A percentile compares a stretch with the other conserved stretches of the same genome.
phyloP scores from a whole-genome alignment of 805 yeast genomes.

The Metschnikowia koreensis region DNA sequence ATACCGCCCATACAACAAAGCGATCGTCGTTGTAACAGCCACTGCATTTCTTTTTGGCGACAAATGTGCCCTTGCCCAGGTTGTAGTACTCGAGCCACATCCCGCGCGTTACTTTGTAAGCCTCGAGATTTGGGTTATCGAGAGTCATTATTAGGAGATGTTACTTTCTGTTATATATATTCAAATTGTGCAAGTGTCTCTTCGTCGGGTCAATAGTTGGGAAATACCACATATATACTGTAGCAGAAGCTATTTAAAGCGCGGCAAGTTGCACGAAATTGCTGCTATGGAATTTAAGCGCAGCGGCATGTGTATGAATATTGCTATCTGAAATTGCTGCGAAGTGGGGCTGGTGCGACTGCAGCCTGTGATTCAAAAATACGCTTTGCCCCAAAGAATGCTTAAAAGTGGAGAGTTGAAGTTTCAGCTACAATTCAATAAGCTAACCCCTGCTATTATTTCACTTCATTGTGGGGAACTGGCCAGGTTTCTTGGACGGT shows the following conservation, averaged over 20 bases:
- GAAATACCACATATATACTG: not conserved
- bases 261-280: not conserved
- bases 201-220: too few relatives aligned
- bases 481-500: too few relatives aligned
- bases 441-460: too few relatives aligned
- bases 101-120: constrained; percentile 31
- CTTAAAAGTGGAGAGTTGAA: not conserved
- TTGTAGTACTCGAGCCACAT: constrained; percentile 46
- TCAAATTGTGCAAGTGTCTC: not conserved
- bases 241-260: not conserved
- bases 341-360: constrained; percentile 1
- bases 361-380: too few relatives aligned
- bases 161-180: not conserved
- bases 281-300: not conserved
- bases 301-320: not conserved
- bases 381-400: too few relatives aligned
- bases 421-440: not conserved
- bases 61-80: constrained; percentile 33
- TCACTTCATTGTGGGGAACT: too few relatives aligned
- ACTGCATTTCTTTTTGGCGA: constrained; percentile 34
- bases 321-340: constrained; percentile 8
- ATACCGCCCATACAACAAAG: constrained; percentile 67
- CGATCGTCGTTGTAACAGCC: constrained; percentile 51
- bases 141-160: constrained; percentile 22
- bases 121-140: constrained; percentile 37